These are phyloP conservation scores for Cordyceps cicadae DNA, from an alignment of 2,329 filamentous ascomycete genomes.

Conservation along the genomic window DNA sequence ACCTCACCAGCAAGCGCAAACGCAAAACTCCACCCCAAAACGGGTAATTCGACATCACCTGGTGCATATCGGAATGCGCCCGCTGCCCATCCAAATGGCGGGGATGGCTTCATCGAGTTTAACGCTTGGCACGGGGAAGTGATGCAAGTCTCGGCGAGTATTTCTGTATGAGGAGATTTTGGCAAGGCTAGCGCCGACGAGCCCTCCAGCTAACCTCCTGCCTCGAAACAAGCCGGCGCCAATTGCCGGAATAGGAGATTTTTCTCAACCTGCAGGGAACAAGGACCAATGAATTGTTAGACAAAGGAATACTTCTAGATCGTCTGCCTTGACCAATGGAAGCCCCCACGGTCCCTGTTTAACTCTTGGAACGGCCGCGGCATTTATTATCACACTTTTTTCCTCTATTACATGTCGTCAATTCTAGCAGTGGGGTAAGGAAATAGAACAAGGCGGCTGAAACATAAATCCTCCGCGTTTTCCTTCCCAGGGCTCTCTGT, in stretches of 20 bases:
- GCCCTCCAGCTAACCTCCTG: background rate
- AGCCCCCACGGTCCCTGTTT: no score
- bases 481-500: background rate
- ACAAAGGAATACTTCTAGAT: no score
- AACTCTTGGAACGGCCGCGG: no score
- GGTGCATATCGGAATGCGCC: background rate
- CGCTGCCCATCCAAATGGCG: background rate
- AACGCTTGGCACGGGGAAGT: background rate
- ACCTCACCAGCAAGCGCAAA: background rate
- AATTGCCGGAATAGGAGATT: background rate
- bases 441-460: background rate
- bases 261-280: background rate
- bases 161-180: slow-evolving; percentile 7
- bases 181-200: background rate
- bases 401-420: background rate
- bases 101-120: background rate
- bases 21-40: background rate
- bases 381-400: background rate
- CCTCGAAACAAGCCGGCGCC: background rate
- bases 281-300: no score
- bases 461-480: no score
- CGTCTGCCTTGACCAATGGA: no score
- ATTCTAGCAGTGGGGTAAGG: background rate
- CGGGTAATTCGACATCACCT: background rate
- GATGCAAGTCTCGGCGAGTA: slow-evolving; percentile 5